phyloP scores from a whole-genome alignment of 1,284 basidiomycete genomes.

The Fomes fomentarius region DNA sequence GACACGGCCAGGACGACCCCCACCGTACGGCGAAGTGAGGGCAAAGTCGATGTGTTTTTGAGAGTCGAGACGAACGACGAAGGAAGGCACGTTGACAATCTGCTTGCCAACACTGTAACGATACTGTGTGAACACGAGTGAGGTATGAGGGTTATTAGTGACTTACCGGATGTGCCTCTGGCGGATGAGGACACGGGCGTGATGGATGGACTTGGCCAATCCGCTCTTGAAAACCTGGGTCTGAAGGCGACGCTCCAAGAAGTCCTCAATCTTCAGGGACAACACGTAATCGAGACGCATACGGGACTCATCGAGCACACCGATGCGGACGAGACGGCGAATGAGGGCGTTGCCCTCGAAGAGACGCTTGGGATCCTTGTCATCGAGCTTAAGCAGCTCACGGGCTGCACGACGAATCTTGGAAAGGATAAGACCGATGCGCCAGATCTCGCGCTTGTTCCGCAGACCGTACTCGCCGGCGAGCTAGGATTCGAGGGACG shows the following conservation, averaged over 20 bases:
- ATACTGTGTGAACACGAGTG: too few relatives aligned
- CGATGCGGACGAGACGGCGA: slow-evolving; percentile 98
- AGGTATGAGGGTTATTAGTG: background rate
- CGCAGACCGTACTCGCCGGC: slow-evolving; percentile 99
- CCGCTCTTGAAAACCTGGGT: slow-evolving; percentile 99
- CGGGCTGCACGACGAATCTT: slow-evolving; percentile 99
- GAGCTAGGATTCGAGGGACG: slow-evolving; percentile 57
- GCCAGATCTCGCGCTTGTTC: slow-evolving; percentile 99
- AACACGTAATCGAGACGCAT: slow-evolving; percentile 99
- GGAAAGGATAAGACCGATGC: slow-evolving; percentile 96
- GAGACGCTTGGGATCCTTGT: slow-evolving; percentile 99
- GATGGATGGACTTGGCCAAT: slow-evolving; percentile 98
- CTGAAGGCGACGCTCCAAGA: slow-evolving; percentile 98
- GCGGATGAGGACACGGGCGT: slow-evolving; percentile 97
- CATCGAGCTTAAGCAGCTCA: slow-evolving; percentile 99
- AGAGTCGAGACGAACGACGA: slow-evolving; percentile 96
- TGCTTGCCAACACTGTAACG: slow-evolving; percentile 92
- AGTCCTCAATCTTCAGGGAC: slow-evolving; percentile 99
- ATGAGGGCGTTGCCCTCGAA: slow-evolving; percentile 99
- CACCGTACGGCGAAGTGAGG: slow-evolving; percentile 96
- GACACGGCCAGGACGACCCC: slow-evolving; percentile 95
- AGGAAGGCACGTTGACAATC: slow-evolving; percentile 99
- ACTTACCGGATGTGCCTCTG: slow-evolving; percentile 94
- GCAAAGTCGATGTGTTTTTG: slow-evolving; percentile 99
- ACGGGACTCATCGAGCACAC: slow-evolving; percentile 98